These are phyloP conservation scores for Sphaerulina populicola DNA, from an alignment of 2,329 filamentous ascomycete species.

Conservation along the genomic window DNA sequence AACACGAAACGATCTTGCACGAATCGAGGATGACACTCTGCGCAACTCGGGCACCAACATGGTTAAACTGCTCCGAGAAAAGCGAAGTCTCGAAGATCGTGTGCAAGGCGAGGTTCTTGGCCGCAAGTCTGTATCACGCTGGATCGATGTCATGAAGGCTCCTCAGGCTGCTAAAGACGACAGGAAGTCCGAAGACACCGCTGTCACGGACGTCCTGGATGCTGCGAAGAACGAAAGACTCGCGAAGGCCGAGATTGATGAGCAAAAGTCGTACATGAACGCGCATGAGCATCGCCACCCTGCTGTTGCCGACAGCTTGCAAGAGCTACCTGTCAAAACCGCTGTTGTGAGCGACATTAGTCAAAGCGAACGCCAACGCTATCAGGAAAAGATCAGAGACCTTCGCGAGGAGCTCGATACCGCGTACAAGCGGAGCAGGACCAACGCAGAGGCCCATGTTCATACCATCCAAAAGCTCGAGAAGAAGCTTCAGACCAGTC, in stretches of 20 bases:
- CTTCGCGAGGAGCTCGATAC: slow-evolving; percentile 21
- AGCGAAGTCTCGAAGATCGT: slow-evolving; percentile 5
- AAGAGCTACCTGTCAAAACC: not conserved
- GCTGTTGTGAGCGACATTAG: not conserved
- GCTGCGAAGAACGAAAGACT: slow-evolving; percentile 18
- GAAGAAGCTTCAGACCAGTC: slow-evolving; percentile 16
- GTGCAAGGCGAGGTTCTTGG: slow-evolving; percentile 7
- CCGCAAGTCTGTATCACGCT: slow-evolving; percentile 16
- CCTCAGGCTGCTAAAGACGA: slow-evolving; percentile 17
- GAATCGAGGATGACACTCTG: slow-evolving; percentile 2
- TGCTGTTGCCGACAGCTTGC: slow-evolving; percentile 5
- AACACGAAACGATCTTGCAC: not conserved
- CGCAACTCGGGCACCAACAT: slow-evolving; percentile 6
- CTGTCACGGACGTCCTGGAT: slow-evolving; percentile 13
- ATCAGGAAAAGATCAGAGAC: slow-evolving; percentile 19
- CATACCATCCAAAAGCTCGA: slow-evolving; percentile 20
- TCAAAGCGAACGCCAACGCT: slow-evolving; percentile 17
- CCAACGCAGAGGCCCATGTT: slow-evolving; percentile 17
- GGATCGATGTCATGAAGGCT: slow-evolving; percentile 27
- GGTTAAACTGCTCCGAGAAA: slow-evolving; percentile 1
- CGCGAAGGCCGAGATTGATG: slow-evolving; percentile 25
- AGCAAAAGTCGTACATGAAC: slow-evolving; percentile 26
- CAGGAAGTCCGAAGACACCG: slow-evolving; percentile 11
- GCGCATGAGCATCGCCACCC: slow-evolving; percentile 20
- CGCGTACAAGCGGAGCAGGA: slow-evolving; percentile 23